Evolutionary conservation across 495 filamentous ascomycete species (phyloP), one percentile per base, ranked within the genome.

Genomic region (Patellaria atrata): DNA sequence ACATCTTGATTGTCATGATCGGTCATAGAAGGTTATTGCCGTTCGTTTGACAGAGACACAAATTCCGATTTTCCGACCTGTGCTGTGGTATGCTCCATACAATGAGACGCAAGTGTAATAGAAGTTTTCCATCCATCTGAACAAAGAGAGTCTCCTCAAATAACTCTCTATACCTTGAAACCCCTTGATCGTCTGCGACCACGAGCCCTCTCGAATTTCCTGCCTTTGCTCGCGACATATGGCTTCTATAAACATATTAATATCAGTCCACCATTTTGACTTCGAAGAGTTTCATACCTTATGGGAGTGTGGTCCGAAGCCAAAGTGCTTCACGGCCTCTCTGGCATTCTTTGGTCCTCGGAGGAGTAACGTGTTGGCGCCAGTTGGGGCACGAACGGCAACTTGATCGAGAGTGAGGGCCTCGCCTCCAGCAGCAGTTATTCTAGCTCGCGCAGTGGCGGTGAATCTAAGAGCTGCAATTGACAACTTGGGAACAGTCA

Each of bases 271-370:
- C 38, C 37, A 36, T n/a, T 20, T 13, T 10, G 8, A 24, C 33
- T 36, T 14, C 14, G 2, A 29, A 27, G 15, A 22, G 8, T 11
- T 43, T 64, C 74, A 41, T 57, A 86, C 82, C 81, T 97, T 96
- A 72, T 91, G 70, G 61, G 75, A 82, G 71, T 97, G 89, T 31
- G 89, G 89, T 33, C 89, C 89, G 50, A 97, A 78, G 51, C 89
- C 89, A 59, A 97, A 96, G 69, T 96, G 91, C 78, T 94, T 96
- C 55, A 94, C 69, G 30, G 89, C 85, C 76, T 97, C 89, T 47
- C 89, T 73, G 41, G 82, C 61, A 62, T 94, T 94, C 83, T 94
- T 94, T 52, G 91, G 82, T 41, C 89, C 89, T 56, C 91, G 75
- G 57, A 97, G 76, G 30, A 97, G 70, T 36, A 97, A 71, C 32